These are phyloP conservation scores for Aspergillus novofumigatus DNA, from an alignment of 2,329 filamentous ascomycete species.

Conservation along the genomic window DNA sequence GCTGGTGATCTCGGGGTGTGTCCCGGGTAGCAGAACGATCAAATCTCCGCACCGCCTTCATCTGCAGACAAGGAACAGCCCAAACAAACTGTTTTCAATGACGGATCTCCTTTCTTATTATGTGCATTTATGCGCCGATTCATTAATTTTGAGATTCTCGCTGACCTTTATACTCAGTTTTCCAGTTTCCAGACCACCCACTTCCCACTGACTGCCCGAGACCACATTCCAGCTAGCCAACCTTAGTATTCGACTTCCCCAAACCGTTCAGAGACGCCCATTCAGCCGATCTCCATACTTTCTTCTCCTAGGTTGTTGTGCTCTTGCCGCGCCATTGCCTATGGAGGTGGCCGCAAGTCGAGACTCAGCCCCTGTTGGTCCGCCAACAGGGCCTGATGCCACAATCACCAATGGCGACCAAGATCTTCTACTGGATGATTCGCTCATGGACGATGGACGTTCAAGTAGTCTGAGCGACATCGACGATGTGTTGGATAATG, in stretches of 20 bases:
- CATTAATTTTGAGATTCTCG: not conserved
- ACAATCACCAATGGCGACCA: constrained; percentile 35
- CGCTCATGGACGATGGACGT: constrained; percentile 59
- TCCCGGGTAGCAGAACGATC: constrained; percentile 30
- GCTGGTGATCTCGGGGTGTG: constrained; percentile 8
- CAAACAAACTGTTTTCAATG: not conserved
- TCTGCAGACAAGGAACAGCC: not conserved
- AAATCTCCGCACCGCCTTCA: constrained; percentile 41
- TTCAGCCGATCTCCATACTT: not conserved
- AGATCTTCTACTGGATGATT: constrained; percentile 38
- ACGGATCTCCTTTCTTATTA: constrained; percentile 15
- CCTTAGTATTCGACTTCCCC: not conserved
- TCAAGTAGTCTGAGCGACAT: constrained; percentile 94
- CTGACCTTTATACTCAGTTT: constrained; percentile 22
- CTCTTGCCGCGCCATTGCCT: constrained; percentile 4
- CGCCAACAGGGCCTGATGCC: constrained; percentile 29
- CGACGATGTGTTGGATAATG: constrained; percentile 72
- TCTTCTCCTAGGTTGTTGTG: constrained; percentile 4
- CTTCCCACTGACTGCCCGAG: constrained; percentile 13
- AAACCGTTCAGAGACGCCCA: not conserved
- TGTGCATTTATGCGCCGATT: not conserved
- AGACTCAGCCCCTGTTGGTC: constrained; percentile 33
- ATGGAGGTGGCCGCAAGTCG: constrained; percentile 41
- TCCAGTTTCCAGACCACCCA: constrained; percentile 16
- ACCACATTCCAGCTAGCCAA: constrained; percentile 8